Conservation (phyloP, 805 yeast species). For the Hagleromyces aurorensis region DNA sequence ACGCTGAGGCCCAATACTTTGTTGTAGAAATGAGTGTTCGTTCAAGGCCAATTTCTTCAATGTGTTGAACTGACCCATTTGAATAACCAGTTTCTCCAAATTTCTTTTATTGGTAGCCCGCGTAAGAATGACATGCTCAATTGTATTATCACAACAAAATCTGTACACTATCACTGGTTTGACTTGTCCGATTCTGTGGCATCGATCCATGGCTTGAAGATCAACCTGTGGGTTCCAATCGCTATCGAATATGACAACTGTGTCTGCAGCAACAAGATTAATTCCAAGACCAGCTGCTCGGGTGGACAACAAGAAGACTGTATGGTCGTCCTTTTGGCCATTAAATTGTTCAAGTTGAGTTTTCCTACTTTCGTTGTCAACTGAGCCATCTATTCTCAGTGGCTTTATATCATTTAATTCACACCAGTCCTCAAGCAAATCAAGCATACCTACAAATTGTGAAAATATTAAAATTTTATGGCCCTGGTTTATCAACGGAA, state of each 20-base stretch:
- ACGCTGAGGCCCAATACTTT: constrained; percentile 12
- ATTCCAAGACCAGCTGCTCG: constrained; percentile 94
- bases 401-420: constrained; percentile 37
- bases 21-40: constrained; percentile 23
- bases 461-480: constrained; percentile 80
- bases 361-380: constrained; percentile 58
- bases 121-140: constrained; percentile 75
- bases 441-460: constrained; percentile 81
- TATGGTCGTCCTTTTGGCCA: constrained; percentile 27
- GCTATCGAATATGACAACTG: constrained; percentile 82
- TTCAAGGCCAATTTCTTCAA: constrained; percentile 32
- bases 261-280: constrained; percentile 78
- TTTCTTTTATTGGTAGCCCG: constrained; percentile 75
- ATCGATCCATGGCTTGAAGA: constrained; percentile 92
- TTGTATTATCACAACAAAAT: constrained; percentile 65
- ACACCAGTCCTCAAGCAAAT: constrained; percentile 71
- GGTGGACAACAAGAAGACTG: constrained; percentile 72
- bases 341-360: constrained; percentile 46
- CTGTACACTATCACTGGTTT: constrained; percentile 79
- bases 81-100: constrained; percentile 68
- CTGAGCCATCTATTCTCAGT: constrained; percentile 72
- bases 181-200: constrained; percentile 86
- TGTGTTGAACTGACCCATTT: constrained; percentile 50
- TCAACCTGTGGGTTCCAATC: constrained; percentile 99
- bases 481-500: constrained; percentile 37